Evolutionary conservation across 306 rosid species (phyloP), one percentile per base, ranked within the genome.

Genomic region (Prunus kanzakura): DNA sequence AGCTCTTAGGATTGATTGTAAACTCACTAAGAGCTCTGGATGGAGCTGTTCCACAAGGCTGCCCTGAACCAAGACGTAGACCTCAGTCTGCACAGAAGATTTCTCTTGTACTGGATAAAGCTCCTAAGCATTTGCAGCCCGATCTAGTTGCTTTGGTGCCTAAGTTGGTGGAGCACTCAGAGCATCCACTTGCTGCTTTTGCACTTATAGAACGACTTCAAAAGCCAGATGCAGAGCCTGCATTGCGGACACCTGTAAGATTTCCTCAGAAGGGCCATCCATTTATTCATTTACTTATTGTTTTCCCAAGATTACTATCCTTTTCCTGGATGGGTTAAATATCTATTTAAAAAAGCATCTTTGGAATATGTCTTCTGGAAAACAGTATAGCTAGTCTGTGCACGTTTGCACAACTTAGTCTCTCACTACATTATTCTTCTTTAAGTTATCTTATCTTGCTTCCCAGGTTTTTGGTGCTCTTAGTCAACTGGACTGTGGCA

Each of bases 1-100:
- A 96, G 91, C 97, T 96, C 72, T 80, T 96, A 75, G 98, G 99
- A 57, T 86, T 96, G 89, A 96, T 96, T 83, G 96, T 96, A 72
- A 96, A 96, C 75, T 96, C 99, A 12, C 82, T 96, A 79, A 92
- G 97, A 84, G 93, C 98, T 77, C 84, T 96, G 79, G 98, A 92
- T 82, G 97, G 98, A 80, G 96, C 94, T 81, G 98, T 91, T 79
- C 93, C 98, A 4, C 91, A 91, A 86, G 96, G 97, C 74, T 92
- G 97, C 85, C 97, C 97, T 1, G 98, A 96, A 82, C 99, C 99
- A 79, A 90, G 98, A 84, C 88, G 96, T 38, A 86, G 97, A 76
- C 98, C 99, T 69, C 99, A 92, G 56, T 96, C 99, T 50, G 98
- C 99, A 52, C 93, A 91, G 76, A 96, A 92, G 86, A 96, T 96